phyloP scores from a whole-genome alignment of 2,329 filamentous ascomycete genomes.

The Diaporthe vexans region DNA sequence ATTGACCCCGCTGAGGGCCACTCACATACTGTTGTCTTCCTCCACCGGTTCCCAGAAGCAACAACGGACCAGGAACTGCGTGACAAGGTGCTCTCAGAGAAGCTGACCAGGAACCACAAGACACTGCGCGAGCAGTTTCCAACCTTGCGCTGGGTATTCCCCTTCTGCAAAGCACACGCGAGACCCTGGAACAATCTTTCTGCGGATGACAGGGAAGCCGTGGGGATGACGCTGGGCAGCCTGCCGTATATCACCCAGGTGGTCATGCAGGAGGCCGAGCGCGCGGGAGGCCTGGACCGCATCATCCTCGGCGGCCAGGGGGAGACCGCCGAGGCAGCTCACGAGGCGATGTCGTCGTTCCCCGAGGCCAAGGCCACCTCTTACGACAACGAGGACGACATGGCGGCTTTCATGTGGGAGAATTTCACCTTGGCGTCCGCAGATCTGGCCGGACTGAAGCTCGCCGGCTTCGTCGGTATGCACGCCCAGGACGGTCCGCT shows the following conservation, averaged over 20 bases:
- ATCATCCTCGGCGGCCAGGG: conserved; percentile 44
- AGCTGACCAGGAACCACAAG: conserved; percentile 40
- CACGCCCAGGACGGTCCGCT: conserved; percentile 37
- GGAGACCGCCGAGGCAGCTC: conserved; percentile 44
- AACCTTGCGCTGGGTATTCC: conserved; percentile 43
- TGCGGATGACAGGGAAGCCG: conserved; percentile 31
- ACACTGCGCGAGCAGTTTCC: conserved; percentile 42
- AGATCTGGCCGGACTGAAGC: conserved; percentile 22
- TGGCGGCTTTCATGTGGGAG: conserved; percentile 17
- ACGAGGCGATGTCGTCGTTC: conserved; percentile 42
- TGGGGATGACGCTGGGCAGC: conserved; percentile 28
- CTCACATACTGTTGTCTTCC: conserved; percentile 45
- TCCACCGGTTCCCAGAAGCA: conserved; percentile 41
- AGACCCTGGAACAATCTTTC: conserved; percentile 39
- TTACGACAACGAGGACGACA: background rate
- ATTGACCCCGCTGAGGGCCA: conserved; percentile 40
- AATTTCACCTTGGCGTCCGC: conserved; percentile 11
- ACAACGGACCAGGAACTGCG: conserved; percentile 39
- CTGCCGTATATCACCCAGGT: conserved; percentile 44
- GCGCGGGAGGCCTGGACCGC: conserved; percentile 40
- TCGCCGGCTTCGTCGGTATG: conserved; percentile 44
- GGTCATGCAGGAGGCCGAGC: conserved; percentile 42
- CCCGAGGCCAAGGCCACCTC: conserved; percentile 31
- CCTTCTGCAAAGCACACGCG: conserved; percentile 40
- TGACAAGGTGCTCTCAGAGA: conserved; percentile 41